Percentiles rank a stretch among this genome's conserved stretches.
These are phyloP conservation scores for Aegilops sharonensis DNA, from an alignment of 176 grass and related monocot genomes.

Conservation along the genomic window DNA sequence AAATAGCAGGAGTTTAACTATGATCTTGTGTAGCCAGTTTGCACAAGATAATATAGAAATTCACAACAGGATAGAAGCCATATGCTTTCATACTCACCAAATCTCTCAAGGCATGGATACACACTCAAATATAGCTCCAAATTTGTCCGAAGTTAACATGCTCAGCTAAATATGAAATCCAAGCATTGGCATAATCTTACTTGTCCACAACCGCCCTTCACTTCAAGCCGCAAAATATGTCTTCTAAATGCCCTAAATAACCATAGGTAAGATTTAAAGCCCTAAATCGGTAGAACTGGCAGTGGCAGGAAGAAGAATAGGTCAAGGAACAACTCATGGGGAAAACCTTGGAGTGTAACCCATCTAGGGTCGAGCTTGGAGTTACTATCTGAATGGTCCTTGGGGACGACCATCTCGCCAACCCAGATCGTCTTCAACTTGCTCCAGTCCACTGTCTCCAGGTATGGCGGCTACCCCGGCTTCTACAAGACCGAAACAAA, in stretches of 20 bases:
- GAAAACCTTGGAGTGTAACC: slow-evolving; percentile 76
- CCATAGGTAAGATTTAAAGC: background rate
- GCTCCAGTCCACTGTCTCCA: slow-evolving; percentile 62
- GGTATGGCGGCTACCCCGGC: slow-evolving; percentile 61
- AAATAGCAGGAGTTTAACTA: background rate
- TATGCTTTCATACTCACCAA: background rate
- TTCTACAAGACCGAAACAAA: slow-evolving; percentile 48
- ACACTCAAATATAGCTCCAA: background rate
- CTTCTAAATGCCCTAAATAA: background rate
- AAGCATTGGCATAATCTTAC: background rate
- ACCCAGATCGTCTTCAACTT: slow-evolving; percentile 92
- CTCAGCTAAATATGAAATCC: background rate
- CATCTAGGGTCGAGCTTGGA: slow-evolving; percentile 78
- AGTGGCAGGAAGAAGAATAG: background rate
- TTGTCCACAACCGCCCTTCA: background rate
- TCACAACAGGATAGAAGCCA: background rate
- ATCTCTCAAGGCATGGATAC: background rate
- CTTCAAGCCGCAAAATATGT: background rate
- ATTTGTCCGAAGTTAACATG: background rate
- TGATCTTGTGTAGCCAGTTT: background rate
- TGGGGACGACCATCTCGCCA: slow-evolving; percentile 82
- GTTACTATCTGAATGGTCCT: slow-evolving; percentile 79
- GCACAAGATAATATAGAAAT: background rate
- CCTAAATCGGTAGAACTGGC: background rate
- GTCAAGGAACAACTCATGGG: background rate